Conservation (phyloP, 2,329 filamentous ascomycete species). For the Biscogniauxia mediterranea region DNA sequence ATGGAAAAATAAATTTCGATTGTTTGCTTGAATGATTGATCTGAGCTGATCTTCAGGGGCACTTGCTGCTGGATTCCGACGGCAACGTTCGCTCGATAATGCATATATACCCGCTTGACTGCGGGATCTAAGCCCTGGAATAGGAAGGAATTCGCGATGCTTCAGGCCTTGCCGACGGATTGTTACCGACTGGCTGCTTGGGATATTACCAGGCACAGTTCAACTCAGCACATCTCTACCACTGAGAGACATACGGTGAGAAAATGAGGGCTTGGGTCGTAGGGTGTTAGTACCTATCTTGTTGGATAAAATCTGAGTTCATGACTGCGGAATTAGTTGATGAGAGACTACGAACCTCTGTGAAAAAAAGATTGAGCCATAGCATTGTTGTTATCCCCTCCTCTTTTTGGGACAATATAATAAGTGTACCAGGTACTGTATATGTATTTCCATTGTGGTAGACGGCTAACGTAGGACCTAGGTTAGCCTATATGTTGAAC, state of each 20-base stretch:
- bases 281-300: no score
- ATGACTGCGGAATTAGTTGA: no score
- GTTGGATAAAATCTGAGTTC: no score
- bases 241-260: background rate
- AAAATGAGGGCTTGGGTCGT: background rate
- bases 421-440: no score
- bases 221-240: background rate
- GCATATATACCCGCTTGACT: slow-evolving; percentile 19
- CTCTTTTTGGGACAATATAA: no score
- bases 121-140: slow-evolving; percentile 27
- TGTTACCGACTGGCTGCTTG: slow-evolving; percentile 10
- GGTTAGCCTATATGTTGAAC: no score
- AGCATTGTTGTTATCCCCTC: no score
- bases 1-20: background rate
- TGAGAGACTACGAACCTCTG: no score
- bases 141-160: slow-evolving; percentile 28
- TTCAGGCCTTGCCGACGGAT: slow-evolving; percentile 1
- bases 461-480: no score
- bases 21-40: slow-evolving; percentile 3
- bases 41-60: slow-evolving; percentile 9
- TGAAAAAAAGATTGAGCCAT: no score
- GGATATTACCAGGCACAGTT: background rate
- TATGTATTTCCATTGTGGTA: no score
- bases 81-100: slow-evolving; percentile 6
- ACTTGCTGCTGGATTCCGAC: slow-evolving; percentile 22